Base-by-base conservation (phyloP, 176 grass and related monocot species). In the Alopecurus myosuroides region DNA sequence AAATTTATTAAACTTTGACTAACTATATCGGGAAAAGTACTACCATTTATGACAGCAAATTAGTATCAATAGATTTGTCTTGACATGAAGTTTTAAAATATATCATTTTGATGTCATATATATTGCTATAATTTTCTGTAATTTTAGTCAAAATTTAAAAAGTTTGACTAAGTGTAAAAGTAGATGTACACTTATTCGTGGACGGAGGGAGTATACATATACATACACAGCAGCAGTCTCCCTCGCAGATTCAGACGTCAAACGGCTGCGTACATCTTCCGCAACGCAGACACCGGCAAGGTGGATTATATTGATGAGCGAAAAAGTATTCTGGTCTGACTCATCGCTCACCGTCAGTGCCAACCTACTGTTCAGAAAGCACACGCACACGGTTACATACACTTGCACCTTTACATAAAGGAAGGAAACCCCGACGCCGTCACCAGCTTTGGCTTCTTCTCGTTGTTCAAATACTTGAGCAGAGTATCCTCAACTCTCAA, bases 401-500 rank as follows among this genome's bases (percentile, higher is more conserved):
- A 25, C 65, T 35, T 42, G 73, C 67, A 14, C 84, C 67, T 90
- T 90, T 84, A 83, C 75, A 73, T 68, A 84, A 87, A 86, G 88
- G 42, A 83, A 64, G n/a, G n/a, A n/a, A 44, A 74, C 15, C 33
- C 35, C 88, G 71, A 75, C 28, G 69, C 28, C 52, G 71, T 63
- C 79, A 65, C 45, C 76, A 67, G 66, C 66, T 48, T 60, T 90
- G 65, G 84, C 68, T 58, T 79, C 66, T 80, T 83, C 80, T 44
- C 74, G 22, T 83, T 87, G 56, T 67, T 68, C 75, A 64, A 12
- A 55, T 56, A 86, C 34, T 45, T 57, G 36, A 42, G 79, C 79
- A 85, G 76, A 81, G 37, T 30, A 40, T 84, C 79, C 56, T 66
- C 80, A 23, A 58, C 35, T 13, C 64, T 35, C 64, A 12, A 17